These are phyloP conservation scores for Hypoxylon intermedium DNA, from an alignment of 495 filamentous ascomycete genomes.

Conservation along the genomic window DNA sequence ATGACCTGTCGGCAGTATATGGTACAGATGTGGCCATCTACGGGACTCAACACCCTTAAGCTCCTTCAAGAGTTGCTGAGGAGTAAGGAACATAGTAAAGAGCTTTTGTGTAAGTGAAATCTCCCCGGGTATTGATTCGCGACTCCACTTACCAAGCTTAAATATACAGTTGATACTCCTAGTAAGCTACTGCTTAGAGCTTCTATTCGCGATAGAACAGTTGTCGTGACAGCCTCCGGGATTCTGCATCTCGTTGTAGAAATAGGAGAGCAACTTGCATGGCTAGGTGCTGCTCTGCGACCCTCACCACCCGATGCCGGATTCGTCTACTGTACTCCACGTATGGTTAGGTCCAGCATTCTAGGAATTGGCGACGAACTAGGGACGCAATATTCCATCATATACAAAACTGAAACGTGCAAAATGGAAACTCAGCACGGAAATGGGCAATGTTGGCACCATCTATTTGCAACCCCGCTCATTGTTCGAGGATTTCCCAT, in stretches of 20 bases:
- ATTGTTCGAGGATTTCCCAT: constrained; percentile 25
- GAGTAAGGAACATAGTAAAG: background rate
- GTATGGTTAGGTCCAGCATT: background rate
- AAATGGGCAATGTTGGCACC: constrained; percentile 15
- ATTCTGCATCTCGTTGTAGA: background rate
- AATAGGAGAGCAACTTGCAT: constrained; percentile 20
- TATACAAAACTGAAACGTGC: background rate
- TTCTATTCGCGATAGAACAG: background rate
- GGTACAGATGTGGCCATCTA: constrained; percentile 44
- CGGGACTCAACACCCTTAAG: constrained; percentile 33
- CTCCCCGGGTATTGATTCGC: background rate
- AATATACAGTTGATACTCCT: background rate
- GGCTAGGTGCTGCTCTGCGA: constrained; percentile 17
- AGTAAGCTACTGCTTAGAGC: background rate
- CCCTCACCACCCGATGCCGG: background rate
- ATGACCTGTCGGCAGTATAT: constrained; percentile 43
- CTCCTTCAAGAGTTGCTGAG: constrained; percentile 26
- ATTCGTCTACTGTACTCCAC: constrained; percentile 3
- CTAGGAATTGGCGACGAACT: background rate
- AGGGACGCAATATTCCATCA: background rate
- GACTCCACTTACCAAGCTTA: background rate
- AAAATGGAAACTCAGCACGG: background rate
- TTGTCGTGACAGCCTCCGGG: constrained; percentile 1
- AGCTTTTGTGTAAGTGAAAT: constrained; percentile 10
- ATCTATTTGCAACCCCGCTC: constrained; percentile 16